These are phyloP conservation scores for Curvularia verruculosa DNA, from an alignment of 2,329 filamentous ascomycete species.

Conservation along the genomic window DNA sequence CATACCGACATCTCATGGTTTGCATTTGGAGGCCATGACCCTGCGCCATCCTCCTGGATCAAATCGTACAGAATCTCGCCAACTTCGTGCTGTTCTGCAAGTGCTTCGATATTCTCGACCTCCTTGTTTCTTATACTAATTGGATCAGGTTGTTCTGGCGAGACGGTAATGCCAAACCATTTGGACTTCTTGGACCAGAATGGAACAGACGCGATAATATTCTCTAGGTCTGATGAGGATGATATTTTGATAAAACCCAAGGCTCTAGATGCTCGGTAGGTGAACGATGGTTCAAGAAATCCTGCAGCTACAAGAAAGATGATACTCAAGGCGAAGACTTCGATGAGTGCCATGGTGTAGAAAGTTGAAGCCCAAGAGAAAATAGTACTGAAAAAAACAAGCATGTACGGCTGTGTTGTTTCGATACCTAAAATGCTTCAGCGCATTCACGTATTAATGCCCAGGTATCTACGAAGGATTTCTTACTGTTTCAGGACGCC, in stretches of 20 bases:
- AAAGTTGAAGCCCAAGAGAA: neutral
- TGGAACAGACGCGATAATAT: too few relatives aligned
- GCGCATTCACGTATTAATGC: neutral
- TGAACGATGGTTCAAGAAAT: neutral
- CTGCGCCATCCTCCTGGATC: conserved; percentile 7
- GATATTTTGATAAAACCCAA: neutral
- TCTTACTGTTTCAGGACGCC: neutral
- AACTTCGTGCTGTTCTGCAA: neutral
- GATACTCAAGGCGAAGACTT: neutral
- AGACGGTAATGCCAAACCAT: too few relatives aligned
- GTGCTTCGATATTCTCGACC: neutral
- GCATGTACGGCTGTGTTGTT: neutral
- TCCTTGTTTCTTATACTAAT: neutral
- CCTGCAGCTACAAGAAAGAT: neutral
- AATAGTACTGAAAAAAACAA: neutral
- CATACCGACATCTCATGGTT: conserved; percentile 4
- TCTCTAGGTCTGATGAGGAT: neutral
- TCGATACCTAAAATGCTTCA: neutral
- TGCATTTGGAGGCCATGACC: conserved; percentile 9
- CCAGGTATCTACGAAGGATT: neutral
- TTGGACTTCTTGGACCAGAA: neutral
- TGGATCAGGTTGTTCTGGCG: neutral
- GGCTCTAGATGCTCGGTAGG: neutral
- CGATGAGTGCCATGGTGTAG: neutral
- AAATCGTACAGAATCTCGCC: neutral